These are phyloP conservation scores for Pythium scleroteichum DNA, from an alignment of 352 stramenopile species.

Conservation along the genomic window DNA sequence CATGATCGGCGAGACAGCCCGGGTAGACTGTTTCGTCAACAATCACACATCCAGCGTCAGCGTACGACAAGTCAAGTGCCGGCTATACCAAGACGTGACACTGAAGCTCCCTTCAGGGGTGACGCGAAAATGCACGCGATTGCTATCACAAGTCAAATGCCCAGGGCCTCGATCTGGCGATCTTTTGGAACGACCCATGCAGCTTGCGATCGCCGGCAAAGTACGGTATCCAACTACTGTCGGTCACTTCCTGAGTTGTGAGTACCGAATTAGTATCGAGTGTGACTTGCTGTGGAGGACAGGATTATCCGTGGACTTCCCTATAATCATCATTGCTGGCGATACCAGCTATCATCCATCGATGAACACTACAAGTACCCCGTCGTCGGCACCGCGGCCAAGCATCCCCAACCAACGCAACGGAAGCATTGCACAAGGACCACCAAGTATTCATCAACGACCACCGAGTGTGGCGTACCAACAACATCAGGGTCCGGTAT, in stretches of 20 bases:
- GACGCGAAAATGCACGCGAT: conserved; percentile 39
- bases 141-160: conserved; percentile 58
- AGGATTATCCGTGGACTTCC: conserved; percentile 31
- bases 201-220: conserved; percentile 53
- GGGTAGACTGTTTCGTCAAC: conserved; percentile 72
- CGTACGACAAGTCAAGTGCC: conserved; percentile 51
- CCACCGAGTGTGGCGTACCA: conserved; percentile 32
- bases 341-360: conserved; percentile 16
- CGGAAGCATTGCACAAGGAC: conserved; percentile 25
- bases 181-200: conserved; percentile 60
- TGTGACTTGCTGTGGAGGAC: conserved; percentile 48
- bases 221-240: conserved; percentile 55
- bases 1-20: conserved; percentile 50
- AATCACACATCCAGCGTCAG: conserved; percentile 62
- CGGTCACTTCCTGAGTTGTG: conserved; percentile 56
- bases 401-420: conserved; percentile 23
- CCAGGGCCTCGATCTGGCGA: conserved; percentile 46
- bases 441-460: conserved; percentile 28
- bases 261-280: conserved; percentile 61
- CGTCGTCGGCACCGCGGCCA: conserved; percentile 15
- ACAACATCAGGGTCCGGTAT: conserved; percentile 12
- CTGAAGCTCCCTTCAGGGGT: conserved; percentile 40
- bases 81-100: conserved; percentile 64
- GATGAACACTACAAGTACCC: conserved; percentile 15
- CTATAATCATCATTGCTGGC: conserved; percentile 27